Evolutionary conservation across 139 green algal species (phyloP), one percentile per base, ranked within the genome.

Genomic region (Bryopsis sp.): DNA sequence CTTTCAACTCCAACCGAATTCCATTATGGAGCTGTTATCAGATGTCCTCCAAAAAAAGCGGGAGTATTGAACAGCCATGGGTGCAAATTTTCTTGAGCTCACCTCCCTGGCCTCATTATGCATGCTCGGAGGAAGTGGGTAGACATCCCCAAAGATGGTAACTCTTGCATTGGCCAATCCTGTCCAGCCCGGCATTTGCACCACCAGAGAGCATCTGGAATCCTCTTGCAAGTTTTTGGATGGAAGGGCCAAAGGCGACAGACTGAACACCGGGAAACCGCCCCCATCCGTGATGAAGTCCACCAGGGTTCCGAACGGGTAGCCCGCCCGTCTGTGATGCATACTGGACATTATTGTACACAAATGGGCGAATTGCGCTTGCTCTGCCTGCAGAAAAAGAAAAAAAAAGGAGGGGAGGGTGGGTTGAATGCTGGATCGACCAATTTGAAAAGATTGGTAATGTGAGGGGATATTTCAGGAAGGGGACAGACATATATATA

Each of bases 121-220:
- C 79, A 93, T 73, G 26, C 91, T 81, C 31, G 69, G 59, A 0
- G 91, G 87, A 39, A 99, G 85, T 71, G 85, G 82, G 70, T 95
- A 90, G 19, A 97, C 83, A 73, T 99, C 95, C 1, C 95, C 95
- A 78, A 99, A 99, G 35, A 99, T 93, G 48, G 95, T 99, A 19
- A 97, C 93, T 31, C 92, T 77, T 8, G 95, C 93, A 67, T 99
- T 99, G 32, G 92, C 86, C 64, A 99, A 83, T 3, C 95, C 95
- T 54, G 85, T 89, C 94, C 94, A 99, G 8, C 94, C 95, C 2
- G 90, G 92, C 85, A 97, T 96, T 82, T 97, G 87, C 50, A 96
- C 85, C 35, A 92, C 80, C 34, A 95, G 62, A 8, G 77, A 86
- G 69, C 77, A 87, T 33, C 79, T 75, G 15, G 81, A 75, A 76